These are phyloP conservation scores for Tubosaeta brunneosetosa DNA, from an alignment of 768 basidiomycete species.

Conservation along the genomic window DNA sequence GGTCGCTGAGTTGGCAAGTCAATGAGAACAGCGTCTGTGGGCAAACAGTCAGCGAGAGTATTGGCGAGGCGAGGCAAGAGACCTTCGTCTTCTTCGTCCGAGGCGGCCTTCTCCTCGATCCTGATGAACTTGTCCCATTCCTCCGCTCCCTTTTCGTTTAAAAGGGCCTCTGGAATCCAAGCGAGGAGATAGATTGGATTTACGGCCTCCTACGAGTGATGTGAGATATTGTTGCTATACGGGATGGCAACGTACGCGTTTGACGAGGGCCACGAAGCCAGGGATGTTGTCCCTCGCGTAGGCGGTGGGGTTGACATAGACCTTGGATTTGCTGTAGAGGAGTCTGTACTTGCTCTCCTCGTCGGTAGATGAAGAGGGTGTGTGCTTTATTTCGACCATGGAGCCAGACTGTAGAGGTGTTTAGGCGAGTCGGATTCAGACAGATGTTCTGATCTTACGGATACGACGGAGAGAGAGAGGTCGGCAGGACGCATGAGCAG, in stretches of 20 bases:
- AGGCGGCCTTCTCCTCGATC: slow-evolving; percentile 62
- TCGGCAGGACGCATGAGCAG: slow-evolving; percentile 10
- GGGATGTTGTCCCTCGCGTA: slow-evolving; percentile 91
- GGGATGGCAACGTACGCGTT: slow-evolving; percentile 54
- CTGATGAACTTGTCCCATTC: slow-evolving; percentile 91
- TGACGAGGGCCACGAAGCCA: slow-evolving; percentile 89
- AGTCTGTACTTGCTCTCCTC: slow-evolving; percentile 67
- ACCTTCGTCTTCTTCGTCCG: slow-evolving; percentile 73
- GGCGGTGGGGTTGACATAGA: slow-evolving; percentile 92
- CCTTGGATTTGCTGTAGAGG: slow-evolving; percentile 89
- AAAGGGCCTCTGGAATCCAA: slow-evolving; percentile 87
- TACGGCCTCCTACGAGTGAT: slow-evolving; percentile 53
- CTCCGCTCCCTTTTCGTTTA: slow-evolving; percentile 73
- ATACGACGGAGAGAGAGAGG: slow-evolving; percentile 45
- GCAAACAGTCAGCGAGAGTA: slow-evolving; percentile 7
- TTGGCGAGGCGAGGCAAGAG: neutral
- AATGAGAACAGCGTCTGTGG: slow-evolving; percentile 75
- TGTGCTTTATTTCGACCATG: slow-evolving; percentile 68
- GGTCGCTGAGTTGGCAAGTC: slow-evolving; percentile 79
- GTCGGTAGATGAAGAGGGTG: slow-evolving; percentile 23
- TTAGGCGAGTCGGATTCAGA: slow-evolving; percentile 3
- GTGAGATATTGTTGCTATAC: slow-evolving; percentile 6
- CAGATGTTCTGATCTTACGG: slow-evolving; percentile 33
- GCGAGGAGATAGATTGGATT: slow-evolving; percentile 79
- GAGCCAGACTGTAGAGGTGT: slow-evolving; percentile 39